Percentiles rank a stretch among this genome's conserved stretches.
Conservation (phyloP, 805 yeast species). For the Candida vartiovaarae region DNA sequence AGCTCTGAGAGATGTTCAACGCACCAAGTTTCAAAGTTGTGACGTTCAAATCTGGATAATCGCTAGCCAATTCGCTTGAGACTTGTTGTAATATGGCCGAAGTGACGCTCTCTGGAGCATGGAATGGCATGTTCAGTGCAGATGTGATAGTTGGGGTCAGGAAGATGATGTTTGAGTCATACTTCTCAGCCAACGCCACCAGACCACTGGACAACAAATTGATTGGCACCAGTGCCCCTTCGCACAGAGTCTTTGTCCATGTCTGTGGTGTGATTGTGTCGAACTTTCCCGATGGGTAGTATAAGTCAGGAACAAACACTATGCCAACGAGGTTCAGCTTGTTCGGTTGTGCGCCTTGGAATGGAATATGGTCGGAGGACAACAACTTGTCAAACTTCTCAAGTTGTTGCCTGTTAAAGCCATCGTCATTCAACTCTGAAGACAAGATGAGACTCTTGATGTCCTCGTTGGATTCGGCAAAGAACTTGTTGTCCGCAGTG, state of each 20-base stretch:
- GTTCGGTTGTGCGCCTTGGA: constrained; percentile 51
- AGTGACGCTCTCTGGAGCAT: constrained; percentile 54
- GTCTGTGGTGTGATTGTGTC: constrained; percentile 44
- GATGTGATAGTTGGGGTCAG: constrained; percentile 52
- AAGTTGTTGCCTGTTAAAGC: constrained; percentile 39
- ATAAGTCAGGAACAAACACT: constrained; percentile 61
- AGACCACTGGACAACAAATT: constrained; percentile 50
- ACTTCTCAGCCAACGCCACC: constrained; percentile 43
- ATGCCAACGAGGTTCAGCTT: constrained; percentile 55
- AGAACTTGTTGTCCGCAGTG: constrained; percentile 30
- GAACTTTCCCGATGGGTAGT: constrained; percentile 61
- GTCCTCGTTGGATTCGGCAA: constrained; percentile 58
- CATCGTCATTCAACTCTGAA: constrained; percentile 33
- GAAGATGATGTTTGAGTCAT: constrained; percentile 42
- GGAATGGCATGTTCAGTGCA: constrained; percentile 50
- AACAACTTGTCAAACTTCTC: constrained; percentile 41
- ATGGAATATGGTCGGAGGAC: constrained; percentile 48
- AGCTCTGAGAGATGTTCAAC: constrained; percentile 29
- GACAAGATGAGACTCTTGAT: constrained; percentile 55
- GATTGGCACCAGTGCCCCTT: constrained; percentile 41
- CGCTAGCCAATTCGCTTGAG: constrained; percentile 30
- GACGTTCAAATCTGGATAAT: constrained; percentile 36
- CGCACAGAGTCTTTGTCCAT: constrained; percentile 43
- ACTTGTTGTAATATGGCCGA: constrained; percentile 36
- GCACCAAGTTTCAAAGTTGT: constrained; percentile 41